Evolutionary conservation across 345 rosid species (phyloP).

Genomic region (Moricandia arvensis): DNA sequence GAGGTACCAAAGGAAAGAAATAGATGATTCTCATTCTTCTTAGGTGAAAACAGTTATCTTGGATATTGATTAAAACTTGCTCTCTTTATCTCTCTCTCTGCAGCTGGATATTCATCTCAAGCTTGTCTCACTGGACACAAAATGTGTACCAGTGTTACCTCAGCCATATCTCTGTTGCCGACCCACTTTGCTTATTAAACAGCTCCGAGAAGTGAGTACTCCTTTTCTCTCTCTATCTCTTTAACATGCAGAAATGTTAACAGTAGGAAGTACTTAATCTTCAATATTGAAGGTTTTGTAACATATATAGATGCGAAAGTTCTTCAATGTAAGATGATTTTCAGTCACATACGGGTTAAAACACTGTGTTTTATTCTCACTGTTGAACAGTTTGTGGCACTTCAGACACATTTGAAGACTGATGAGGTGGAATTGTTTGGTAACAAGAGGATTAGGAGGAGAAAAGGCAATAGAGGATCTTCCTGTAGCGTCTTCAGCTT

Average conservation of each 20-base stretch:
- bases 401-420: conserved; percentile 54
- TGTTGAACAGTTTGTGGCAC: conserved; percentile 64
- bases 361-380: conserved; percentile 8
- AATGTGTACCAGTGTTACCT: conserved; percentile 57
- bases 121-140: conserved; percentile 70
- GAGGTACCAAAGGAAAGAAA: conserved; percentile 54
- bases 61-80: not conserved
- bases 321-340: not conserved
- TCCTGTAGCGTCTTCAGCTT: conserved; percentile 15
- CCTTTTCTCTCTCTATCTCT: conserved; percentile 35
- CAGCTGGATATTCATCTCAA: conserved; percentile 72
- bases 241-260: conserved; percentile 4
- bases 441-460: conserved; percentile 44
- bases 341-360: not conserved
- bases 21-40: not conserved
- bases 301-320: not conserved
- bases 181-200: conserved; percentile 65
- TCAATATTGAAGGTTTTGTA: not conserved
- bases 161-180: conserved; percentile 77
- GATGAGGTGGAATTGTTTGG: conserved; percentile 70
- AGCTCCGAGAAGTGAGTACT: conserved; percentile 74
- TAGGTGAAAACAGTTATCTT: not conserved
- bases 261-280: not conserved
- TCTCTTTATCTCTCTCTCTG: conserved; percentile 15
- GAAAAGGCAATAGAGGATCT: conserved; percentile 17